Conservation (phyloP, 148 eudicot species). For the Polygonum maritimum region DNA sequence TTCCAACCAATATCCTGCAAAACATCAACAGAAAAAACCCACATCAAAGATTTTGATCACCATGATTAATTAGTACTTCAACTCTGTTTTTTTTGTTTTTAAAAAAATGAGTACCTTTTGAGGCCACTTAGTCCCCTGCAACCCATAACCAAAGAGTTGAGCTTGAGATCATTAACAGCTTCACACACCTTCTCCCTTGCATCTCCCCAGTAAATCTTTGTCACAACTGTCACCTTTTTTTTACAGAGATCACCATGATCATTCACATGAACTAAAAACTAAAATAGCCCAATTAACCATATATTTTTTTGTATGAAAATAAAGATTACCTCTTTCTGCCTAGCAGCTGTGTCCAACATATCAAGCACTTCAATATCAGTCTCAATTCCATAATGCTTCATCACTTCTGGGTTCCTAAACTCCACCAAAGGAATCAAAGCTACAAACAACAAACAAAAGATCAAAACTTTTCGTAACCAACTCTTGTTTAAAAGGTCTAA, state of each 20-base stretch:
- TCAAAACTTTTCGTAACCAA: neutral
- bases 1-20: conserved; percentile 75
- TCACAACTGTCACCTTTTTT: conserved; percentile 41
- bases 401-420: conserved; percentile 64
- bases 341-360: conserved; percentile 59
- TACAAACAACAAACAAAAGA: conserved; percentile 15
- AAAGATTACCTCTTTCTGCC: conserved; percentile 59
- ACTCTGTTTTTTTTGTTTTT: neutral
- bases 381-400: conserved; percentile 55
- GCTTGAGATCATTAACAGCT: conserved; percentile 53
- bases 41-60: neutral
- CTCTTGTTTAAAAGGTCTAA: too few species aligned
- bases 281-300: neutral
- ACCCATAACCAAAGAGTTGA: conserved; percentile 86
- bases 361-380: conserved; percentile 69
- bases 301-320: neutral
- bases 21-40: neutral
- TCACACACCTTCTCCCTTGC: conserved; percentile 74
- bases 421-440: conserved; percentile 77
- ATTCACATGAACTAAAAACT: neutral
- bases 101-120: conserved; percentile 32
- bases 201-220: conserved; percentile 85
- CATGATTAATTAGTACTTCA: too few species aligned
- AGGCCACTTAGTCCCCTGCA: conserved; percentile 67
- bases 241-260: neutral